Conservation (phyloP, 805 yeast genomes). For the Allodekkera sacchari region DNA sequence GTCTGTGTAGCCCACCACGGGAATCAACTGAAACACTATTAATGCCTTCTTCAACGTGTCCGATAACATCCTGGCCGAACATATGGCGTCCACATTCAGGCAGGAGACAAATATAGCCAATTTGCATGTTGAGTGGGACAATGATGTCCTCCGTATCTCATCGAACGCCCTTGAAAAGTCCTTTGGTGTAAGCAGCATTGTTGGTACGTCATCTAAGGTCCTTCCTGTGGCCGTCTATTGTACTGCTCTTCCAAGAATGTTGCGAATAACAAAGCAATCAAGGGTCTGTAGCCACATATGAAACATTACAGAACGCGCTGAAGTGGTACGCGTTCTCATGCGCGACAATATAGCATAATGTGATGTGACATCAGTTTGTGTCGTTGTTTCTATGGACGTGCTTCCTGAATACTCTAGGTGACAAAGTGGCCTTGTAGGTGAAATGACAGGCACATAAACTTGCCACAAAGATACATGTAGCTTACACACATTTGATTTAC, state of each 20-base stretch:
- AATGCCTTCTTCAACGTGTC: conserved; percentile 67
- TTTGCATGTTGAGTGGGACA: conserved; percentile 89
- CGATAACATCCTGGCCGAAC: conserved; percentile 75
- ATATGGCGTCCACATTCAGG: conserved; percentile 82
- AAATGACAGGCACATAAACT: no score
- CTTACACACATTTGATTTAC: no score
- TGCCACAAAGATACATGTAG: no score
- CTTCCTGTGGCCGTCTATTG: not conserved
- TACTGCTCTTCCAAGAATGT: not conserved
- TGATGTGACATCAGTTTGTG: no score
- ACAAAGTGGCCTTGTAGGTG: no score
- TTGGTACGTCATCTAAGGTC: not conserved
- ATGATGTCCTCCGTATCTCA: conserved; percentile 58
- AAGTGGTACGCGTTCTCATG: no score
- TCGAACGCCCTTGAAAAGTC: conserved; percentile 62
- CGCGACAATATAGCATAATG: no score
- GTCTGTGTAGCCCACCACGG: conserved; percentile 88
- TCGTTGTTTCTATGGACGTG: no score
- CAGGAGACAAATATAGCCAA: conserved; percentile 84
- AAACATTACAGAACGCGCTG: no score
- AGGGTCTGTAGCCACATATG: no score
- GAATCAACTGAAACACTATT: conserved; percentile 80
- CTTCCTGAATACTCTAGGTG: no score
- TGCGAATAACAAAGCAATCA: conserved; percentile 1
- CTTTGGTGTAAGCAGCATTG: conserved; percentile 69